Evolutionary conservation across 768 basidiomycete genomes (phyloP).

Genomic region (Peribolospora kevripleyi): DNA sequence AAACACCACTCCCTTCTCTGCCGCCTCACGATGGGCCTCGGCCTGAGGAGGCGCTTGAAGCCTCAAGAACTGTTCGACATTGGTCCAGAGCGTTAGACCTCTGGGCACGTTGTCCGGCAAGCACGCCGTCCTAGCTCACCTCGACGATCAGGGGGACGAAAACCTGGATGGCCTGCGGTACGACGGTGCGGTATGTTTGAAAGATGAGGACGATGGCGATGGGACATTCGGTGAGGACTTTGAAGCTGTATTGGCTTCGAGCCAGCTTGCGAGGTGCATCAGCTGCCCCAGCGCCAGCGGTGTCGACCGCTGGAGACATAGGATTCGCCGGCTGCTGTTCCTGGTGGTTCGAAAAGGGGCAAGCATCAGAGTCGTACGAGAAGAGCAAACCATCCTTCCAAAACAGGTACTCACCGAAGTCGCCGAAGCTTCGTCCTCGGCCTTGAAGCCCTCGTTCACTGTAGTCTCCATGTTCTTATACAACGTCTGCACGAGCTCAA

Average conservation of each 20-base stretch:
- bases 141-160: constrained; percentile 58
- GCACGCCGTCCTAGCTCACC: constrained; percentile 2
- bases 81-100: not conserved
- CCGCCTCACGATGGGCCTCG: constrained; percentile 46
- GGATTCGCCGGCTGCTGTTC: constrained; percentile 1
- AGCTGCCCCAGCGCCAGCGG: not conserved
- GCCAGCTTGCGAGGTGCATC: constrained; percentile 6
- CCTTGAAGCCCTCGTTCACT: constrained; percentile 49
- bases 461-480: constrained; percentile 48
- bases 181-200: constrained; percentile 47
- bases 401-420: not conserved
- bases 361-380: too few relatives aligned
- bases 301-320: not conserved
- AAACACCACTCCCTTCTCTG: constrained; percentile 61
- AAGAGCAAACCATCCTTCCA: not conserved
- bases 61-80: constrained; percentile 28
- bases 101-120: not conserved
- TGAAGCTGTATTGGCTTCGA: constrained; percentile 55
- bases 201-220: constrained; percentile 75
- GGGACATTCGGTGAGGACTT: constrained; percentile 78
- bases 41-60: constrained; percentile 61
- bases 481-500: constrained; percentile 51
- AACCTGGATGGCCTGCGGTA: constrained; percentile 39
- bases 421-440: constrained; percentile 12
- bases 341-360: not conserved